Base-by-base conservation (phyloP, 371 early-diverging fungal genomes). In the Basidiobolus meristosporus region DNA sequence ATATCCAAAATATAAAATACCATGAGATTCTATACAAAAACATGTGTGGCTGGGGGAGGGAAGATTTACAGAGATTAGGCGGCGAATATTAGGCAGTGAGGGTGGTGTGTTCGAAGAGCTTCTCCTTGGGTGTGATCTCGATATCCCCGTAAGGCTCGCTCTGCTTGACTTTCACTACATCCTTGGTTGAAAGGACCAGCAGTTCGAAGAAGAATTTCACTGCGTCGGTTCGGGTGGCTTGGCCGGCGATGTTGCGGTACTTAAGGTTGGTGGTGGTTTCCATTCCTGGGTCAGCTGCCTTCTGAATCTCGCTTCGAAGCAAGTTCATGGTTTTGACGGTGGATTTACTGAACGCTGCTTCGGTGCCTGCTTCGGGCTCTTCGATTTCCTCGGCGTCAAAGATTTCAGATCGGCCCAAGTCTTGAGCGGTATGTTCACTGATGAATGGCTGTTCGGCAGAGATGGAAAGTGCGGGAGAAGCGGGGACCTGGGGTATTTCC, bases 161-260 rank as follows among this genome's bases (percentile, higher is more conserved):
- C 58, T 96, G 97, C 43, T 79, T 52, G 7, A 91, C 81, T 37
- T 78, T 65, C 37, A 96, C 54, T 58, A 83, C 65, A 47, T 85
- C 73, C 50, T 77, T 82, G 1, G 93, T 82, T 41, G 82, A 76
- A 38, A 96, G 63, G 7, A 91, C 81, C 36, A 96, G 59, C 15
- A 91, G 52, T 52, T 92, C 92, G 54, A 87, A 92, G 54, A 96
- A 96, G 37, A 83, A 53, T 44, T 74, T 66, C 29, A 81, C 92
- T 10, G 83, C 82, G 38, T 83, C 86, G 2, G 62, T 53, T 17
- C 71, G 53, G 2, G 43, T 54, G 31, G 46, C 46, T 39, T 42
- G 33, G 18, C 11, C 17, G 12, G 22, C 14, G 34, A 42, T 23
- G 17, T 28, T 15, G 15, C 29, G 35, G 28, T 5, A 11, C 35